Percentiles rank a stretch among this genome's conserved stretches.
These are phyloP conservation scores for Phytophthora pini DNA, from an alignment of 352 stramenopile genomes.

Conservation along the genomic window DNA sequence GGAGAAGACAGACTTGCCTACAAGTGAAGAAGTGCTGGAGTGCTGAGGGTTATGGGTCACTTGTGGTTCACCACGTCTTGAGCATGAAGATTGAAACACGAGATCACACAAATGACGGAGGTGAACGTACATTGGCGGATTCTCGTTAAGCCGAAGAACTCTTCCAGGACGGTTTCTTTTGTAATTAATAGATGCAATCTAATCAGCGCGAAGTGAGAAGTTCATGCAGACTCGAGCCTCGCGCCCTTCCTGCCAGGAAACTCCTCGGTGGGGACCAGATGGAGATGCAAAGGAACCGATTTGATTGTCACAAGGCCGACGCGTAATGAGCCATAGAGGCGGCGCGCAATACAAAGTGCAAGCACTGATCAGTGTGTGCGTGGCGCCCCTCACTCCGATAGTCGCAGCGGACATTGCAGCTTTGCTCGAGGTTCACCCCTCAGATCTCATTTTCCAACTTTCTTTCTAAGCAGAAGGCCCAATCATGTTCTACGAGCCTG, in stretches of 20 bases:
- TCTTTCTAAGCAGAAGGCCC: slow-evolving; percentile 1
- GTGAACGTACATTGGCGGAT: background rate
- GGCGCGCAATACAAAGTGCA: slow-evolving; percentile 35
- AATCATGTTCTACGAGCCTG: slow-evolving; percentile 37
- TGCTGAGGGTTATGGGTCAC: background rate
- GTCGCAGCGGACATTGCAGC: background rate
- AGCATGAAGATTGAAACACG: background rate
- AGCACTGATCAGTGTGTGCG: slow-evolving; percentile 29
- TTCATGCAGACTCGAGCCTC: no score
- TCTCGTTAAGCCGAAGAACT: background rate
- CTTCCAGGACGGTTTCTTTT: slow-evolving; percentile 1
- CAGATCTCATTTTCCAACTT: slow-evolving; percentile 22
- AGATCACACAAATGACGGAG: background rate
- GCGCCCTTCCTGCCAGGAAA: background rate
- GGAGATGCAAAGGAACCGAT: slow-evolving; percentile 31
- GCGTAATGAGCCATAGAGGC: slow-evolving; percentile 30
- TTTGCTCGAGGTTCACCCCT: slow-evolving; percentile 2
- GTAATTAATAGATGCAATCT: slow-evolving; percentile 11
- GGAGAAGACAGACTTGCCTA: background rate
- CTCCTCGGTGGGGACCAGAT: slow-evolving; percentile 15
- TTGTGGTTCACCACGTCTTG: background rate
- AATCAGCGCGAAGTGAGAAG: background rate
- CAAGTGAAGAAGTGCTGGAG: slow-evolving; percentile 14
- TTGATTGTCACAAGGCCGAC: slow-evolving; percentile 38
- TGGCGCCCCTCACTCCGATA: slow-evolving; percentile 8